Evolutionary conservation across 108 stramenopile genomes (phyloP), one percentile per base, ranked within the genome.

Genomic region (Craspedostauros australis): DNA sequence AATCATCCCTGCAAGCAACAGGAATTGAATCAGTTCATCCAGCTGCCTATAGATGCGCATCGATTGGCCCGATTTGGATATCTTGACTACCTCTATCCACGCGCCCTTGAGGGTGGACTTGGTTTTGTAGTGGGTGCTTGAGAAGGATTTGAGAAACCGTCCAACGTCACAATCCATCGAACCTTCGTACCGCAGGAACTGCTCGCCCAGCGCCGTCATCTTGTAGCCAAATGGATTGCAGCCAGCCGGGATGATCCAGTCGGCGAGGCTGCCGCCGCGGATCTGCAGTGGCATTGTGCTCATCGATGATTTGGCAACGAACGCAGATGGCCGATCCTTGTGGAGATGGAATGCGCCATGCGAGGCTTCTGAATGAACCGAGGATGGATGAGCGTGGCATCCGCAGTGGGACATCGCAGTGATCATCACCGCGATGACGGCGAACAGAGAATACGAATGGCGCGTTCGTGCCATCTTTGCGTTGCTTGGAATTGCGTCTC

Each of bases 191-290:
- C 44, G 37, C 9, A 90, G 51, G 53, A 63, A 90, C 45, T 75
- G 34, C 57, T 76, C 66, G 0, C 88, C 88, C 19, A 90, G 49
- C 15, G 57, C 56, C 1, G 83, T 90, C 29, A 90, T 52, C 19
- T 62, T 47, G 48, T 84, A 90, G 0, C 88, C 88, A 44, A 86
- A 72, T 0, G 88, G 88, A 67, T 86, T 72, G 43, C 64, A 84
- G 16, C 88, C 86, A 5, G 79, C 68, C 5, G 76, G 77, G 47
- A 88, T 42, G n/a, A n/a, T n/a, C n/a, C n/a, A n/a, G n/a, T n/a
- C n/a, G n/a, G n/a, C n/a, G 9, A 67, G 34, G 8, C 57, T 49
- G 16, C 45, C 57, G 30, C 76, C 76, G 7, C 77, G 26, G n/a
- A n/a, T n/a, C n/a, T n/a, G n/a, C n/a, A n/a, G n/a, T n/a, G n/a